Evolutionary conservation across 345 rosid genomes (phyloP).

Genomic region (Lepidium sativum): DNA sequence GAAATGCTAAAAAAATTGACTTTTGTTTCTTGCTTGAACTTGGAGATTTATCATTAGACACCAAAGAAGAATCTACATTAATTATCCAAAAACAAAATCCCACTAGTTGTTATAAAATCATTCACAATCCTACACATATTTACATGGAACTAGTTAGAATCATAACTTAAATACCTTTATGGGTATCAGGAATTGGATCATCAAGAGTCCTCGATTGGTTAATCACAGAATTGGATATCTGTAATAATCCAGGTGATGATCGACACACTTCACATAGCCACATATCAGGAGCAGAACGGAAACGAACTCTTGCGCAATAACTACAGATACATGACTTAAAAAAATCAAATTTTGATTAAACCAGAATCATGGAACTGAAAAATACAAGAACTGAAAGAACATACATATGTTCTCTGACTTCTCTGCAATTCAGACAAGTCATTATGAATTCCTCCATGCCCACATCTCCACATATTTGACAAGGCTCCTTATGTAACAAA

Average conservation of each 20-base stretch:
- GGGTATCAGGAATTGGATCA: no score
- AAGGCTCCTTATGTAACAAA: constrained; percentile 4
- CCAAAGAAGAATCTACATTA: no score
- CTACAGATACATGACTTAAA: not conserved
- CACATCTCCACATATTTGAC: constrained; percentile 15
- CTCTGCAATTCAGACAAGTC: constrained; percentile 20
- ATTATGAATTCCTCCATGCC: not conserved
- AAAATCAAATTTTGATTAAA: not conserved
- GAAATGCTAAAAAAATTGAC: no score
- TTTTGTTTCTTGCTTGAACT: no score
- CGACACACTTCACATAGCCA: constrained; percentile 25
- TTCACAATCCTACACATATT: no score
- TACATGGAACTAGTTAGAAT: no score
- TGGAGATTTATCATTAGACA: no score
- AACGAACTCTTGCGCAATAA: not conserved
- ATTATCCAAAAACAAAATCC: no score
- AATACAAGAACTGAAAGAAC: not conserved
- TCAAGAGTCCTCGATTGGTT: no score
- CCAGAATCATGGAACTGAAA: not conserved
- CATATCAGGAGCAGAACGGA: not conserved
- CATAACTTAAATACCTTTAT: no score
- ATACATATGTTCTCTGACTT: constrained; percentile 19
- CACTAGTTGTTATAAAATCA: no score
- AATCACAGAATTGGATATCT: not conserved
- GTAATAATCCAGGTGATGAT: not conserved